Conservation (phyloP, 1,284 basidiomycete genomes). For the Trichosporon coremiiforme region DNA sequence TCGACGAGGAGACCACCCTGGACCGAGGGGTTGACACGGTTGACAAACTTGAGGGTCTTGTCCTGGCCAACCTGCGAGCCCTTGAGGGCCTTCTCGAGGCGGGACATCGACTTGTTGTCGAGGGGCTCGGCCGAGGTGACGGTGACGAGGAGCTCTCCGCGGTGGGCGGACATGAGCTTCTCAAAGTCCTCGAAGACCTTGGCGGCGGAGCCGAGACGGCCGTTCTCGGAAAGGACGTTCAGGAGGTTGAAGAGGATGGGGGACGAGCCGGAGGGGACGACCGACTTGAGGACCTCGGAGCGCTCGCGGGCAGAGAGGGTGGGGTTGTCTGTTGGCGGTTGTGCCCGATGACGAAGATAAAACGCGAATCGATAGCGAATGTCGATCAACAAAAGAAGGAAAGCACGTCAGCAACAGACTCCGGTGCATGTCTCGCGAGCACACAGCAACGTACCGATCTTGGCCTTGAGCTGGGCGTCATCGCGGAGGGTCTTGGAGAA, state of each 20-base stretch:
- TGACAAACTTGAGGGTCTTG: slow-evolving; percentile 80
- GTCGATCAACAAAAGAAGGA: neutral
- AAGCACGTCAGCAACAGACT: neutral
- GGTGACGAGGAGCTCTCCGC: slow-evolving; percentile 88
- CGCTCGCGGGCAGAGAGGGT: slow-evolving; percentile 82
- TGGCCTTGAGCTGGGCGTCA: slow-evolving; percentile 51
- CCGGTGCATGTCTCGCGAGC: neutral
- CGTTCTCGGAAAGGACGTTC: slow-evolving; percentile 87
- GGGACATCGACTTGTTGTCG: slow-evolving; percentile 68
- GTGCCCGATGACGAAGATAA: neutral
- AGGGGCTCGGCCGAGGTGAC: slow-evolving; percentile 86
- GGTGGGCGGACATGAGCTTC: slow-evolving; percentile 83
- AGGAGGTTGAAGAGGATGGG: slow-evolving; percentile 94
- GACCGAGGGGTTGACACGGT: slow-evolving; percentile 88
- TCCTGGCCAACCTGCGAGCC: slow-evolving; percentile 79
- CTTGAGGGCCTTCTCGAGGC: slow-evolving; percentile 81
- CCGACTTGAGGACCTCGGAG: slow-evolving; percentile 65
- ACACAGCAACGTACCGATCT: slow-evolving; percentile 61
- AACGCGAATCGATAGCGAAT: slow-evolving; percentile 2
- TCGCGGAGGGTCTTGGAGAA: slow-evolving; percentile 60
- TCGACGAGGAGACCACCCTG: slow-evolving; percentile 91
- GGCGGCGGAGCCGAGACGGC: slow-evolving; percentile 77
- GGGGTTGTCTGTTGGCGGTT: slow-evolving; percentile 65
- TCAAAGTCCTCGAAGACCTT: slow-evolving; percentile 92
- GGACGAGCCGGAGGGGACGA: slow-evolving; percentile 67